These are phyloP conservation scores for Penicillium parvum DNA, from an alignment of 495 filamentous ascomycete species.

Conservation along the genomic window DNA sequence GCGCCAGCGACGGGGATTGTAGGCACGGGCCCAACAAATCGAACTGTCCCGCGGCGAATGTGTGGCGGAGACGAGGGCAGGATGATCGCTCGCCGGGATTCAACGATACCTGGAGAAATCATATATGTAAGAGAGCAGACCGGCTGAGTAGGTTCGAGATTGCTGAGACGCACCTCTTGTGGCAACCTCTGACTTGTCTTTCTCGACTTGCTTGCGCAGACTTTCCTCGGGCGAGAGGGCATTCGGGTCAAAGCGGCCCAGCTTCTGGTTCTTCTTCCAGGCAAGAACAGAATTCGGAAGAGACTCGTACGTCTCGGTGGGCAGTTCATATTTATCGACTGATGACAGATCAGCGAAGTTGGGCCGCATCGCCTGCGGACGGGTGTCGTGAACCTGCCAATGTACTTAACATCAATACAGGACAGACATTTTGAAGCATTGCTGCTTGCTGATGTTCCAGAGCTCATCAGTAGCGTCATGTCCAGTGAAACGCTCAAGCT, in stretches of 20 bases:
- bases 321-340: constrained; percentile 83
- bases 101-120: constrained; percentile 27
- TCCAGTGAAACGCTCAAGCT: too few relatives aligned
- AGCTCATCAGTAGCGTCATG: too few relatives aligned
- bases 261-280: constrained; percentile 87
- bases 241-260: constrained; percentile 90
- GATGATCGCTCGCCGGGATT: constrained; percentile 36
- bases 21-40: constrained; percentile 75
- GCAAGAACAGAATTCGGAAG: constrained; percentile 82
- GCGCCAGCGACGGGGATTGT: constrained; percentile 64
- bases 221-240: constrained; percentile 56
- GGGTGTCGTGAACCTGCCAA: constrained; percentile 70
- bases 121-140: too few relatives aligned
- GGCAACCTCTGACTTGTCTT: constrained; percentile 58
- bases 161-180: constrained; percentile 49
- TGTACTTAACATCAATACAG: background rate
- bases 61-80: constrained; percentile 49
- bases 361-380: constrained; percentile 62
- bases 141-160: too few relatives aligned
- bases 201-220: constrained; percentile 64
- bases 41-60: constrained; percentile 74
- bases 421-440: too few relatives aligned
- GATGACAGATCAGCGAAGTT: constrained; percentile 76
- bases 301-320: constrained; percentile 73
- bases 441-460: too few relatives aligned